Conservation (phyloP, 2,329 filamentous ascomycete genomes). For the Trichothecium roseum region DNA sequence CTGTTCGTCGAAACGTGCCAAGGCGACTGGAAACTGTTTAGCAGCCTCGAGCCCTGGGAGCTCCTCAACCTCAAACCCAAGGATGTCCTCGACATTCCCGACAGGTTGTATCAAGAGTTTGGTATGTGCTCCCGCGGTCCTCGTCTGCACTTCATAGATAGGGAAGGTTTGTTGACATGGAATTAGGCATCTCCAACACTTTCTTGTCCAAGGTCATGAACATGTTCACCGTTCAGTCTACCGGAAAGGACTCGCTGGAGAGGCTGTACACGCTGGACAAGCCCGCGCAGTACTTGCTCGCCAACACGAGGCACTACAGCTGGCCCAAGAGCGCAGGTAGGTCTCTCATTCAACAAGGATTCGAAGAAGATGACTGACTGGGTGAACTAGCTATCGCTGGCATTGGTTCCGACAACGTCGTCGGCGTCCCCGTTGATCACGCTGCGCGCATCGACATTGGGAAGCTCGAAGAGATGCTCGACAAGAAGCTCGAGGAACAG, state of each 20-base stretch:
- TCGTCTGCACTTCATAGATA: no score
- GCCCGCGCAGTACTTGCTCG: conserved; percentile 23
- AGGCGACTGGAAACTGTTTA: conserved; percentile 22
- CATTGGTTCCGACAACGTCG: conserved; percentile 29
- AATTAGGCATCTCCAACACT: conserved; percentile 22
- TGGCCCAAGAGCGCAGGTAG: conserved; percentile 37
- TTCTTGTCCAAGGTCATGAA: conserved; percentile 18
- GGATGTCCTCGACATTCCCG: conserved; percentile 27
- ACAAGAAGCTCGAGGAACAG: conserved; percentile 16
- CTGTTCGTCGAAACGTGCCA: conserved; percentile 25
- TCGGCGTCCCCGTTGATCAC: conserved; percentile 28
- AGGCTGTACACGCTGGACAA: conserved; percentile 18
- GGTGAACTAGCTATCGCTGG: conserved; percentile 26
- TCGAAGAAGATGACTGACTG: neutral
- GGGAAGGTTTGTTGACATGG: no score
- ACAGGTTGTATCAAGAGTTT: conserved; percentile 24
- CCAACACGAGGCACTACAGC: conserved; percentile 34
- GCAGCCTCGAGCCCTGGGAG: conserved; percentile 27
- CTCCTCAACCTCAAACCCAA: conserved; percentile 30
- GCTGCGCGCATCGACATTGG: conserved; percentile 25
- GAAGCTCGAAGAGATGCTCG: conserved; percentile 19
- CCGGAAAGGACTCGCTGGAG: conserved; percentile 26
- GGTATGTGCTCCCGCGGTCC: conserved; percentile 3
- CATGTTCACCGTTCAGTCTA: conserved; percentile 24
- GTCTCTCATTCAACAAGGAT: conserved; percentile 5